These are phyloP conservation scores for Metarhizium brunneum DNA, from an alignment of 2,329 filamentous ascomycete genomes.

Conservation along the genomic window DNA sequence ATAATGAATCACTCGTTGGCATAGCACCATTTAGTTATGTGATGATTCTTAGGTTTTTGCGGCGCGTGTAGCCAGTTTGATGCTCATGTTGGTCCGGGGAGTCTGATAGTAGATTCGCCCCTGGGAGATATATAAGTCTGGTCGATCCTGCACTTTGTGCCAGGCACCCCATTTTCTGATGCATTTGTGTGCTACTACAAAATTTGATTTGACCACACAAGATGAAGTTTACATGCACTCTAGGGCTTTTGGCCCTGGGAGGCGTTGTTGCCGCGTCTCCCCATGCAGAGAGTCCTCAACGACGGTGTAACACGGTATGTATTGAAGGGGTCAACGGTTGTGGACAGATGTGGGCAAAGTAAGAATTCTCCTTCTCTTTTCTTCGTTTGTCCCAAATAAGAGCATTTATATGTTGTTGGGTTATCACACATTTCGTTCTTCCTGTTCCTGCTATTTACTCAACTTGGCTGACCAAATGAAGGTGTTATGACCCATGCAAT, in stretches of 20 bases:
- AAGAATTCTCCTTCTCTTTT: slow-evolving; percentile 1
- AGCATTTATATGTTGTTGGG: neutral
- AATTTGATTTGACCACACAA: neutral
- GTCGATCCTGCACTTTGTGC: too few species aligned
- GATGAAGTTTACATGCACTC: neutral
- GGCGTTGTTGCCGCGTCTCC: neutral
- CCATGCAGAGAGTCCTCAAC: neutral
- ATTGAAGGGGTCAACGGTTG: slow-evolving; percentile 19
- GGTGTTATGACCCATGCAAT: slow-evolving; percentile 22
- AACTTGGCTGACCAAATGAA: slow-evolving; percentile 7
- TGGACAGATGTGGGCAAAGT: slow-evolving; percentile 18
- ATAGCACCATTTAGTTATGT: too few species aligned
- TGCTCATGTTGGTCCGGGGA: too few species aligned
- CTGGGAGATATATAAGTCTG: too few species aligned
- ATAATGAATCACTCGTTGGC: too few species aligned
- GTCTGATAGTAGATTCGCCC: too few species aligned
- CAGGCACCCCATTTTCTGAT: too few species aligned
- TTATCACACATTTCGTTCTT: neutral
- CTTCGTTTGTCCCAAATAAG: too few species aligned
- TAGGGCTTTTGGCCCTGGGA: neutral
- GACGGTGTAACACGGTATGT: slow-evolving; percentile 11
- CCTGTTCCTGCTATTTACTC: neutral
- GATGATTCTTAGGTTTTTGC: too few species aligned
- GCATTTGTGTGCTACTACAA: too few species aligned
- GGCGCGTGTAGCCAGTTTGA: too few species aligned